phyloP scores from a whole-genome alignment of 2,329 filamentous ascomycete species.

The Talaromyces sp. region DNA sequence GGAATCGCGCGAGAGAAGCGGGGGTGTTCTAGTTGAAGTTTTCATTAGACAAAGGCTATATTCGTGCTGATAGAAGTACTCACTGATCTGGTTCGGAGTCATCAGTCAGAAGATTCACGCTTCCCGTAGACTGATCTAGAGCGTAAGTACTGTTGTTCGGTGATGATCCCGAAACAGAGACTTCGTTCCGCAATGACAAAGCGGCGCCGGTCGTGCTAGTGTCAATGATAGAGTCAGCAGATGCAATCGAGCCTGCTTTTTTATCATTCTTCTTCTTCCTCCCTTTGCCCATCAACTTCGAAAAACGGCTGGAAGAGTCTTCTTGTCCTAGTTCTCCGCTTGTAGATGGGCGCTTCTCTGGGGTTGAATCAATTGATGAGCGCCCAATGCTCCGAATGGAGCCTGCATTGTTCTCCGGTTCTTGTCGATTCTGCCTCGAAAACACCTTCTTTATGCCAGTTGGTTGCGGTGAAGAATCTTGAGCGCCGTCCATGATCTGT shows the following conservation, averaged over 20 bases:
- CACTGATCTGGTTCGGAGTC: slow-evolving; percentile 42
- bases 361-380: slow-evolving; percentile 38
- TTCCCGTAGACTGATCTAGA: slow-evolving; percentile 22
- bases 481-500: slow-evolving; percentile 33
- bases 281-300: slow-evolving; percentile 48
- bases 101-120: slow-evolving; percentile 32
- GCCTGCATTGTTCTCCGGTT: slow-evolving; percentile 30
- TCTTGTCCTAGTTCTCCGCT: slow-evolving; percentile 29
- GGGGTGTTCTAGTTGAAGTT: slow-evolving; percentile 39
- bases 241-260: slow-evolving; percentile 6
- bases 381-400: slow-evolving; percentile 34
- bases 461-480: slow-evolving; percentile 24
- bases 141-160: slow-evolving; percentile 23
- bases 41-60: not conserved
- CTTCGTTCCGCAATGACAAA: slow-evolving; percentile 25
- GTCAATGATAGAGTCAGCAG: slow-evolving; percentile 2
- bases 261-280: slow-evolving; percentile 42
- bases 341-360: slow-evolving; percentile 37
- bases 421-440: slow-evolving; percentile 33
- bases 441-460: slow-evolving; percentile 37
- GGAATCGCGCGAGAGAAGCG: slow-evolving; percentile 57
- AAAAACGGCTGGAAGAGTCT: slow-evolving; percentile 45
- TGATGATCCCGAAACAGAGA: slow-evolving; percentile 24
- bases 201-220: not conserved
- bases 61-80: slow-evolving; percentile 18